Percentiles rank a stretch among this genome's conserved stretches.
Conservation (phyloP, 345 rosid species). For the Camelina hispida region DNA sequence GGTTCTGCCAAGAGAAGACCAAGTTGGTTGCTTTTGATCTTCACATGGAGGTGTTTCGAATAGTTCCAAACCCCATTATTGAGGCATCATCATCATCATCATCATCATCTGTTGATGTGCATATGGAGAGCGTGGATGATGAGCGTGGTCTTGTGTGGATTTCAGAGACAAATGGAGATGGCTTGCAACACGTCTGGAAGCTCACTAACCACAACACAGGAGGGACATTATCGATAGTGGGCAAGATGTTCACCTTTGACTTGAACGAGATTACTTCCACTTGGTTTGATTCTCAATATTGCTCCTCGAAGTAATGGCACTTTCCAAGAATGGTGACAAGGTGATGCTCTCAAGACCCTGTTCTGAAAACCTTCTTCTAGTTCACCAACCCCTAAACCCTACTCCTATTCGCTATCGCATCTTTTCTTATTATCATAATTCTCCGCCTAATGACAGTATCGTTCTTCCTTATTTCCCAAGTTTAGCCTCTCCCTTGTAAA, state of each 20-base stretch:
- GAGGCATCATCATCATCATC: background rate
- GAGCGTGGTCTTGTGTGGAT: background rate
- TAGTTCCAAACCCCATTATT: background rate
- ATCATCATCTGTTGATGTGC: background rate
- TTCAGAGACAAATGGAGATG: background rate
- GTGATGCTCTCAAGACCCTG: too few species aligned
- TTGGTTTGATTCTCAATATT: too few species aligned
- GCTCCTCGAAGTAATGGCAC: too few species aligned
- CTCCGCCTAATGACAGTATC: too few species aligned
- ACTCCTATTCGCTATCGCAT: too few species aligned
- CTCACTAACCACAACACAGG: conserved; percentile 12
- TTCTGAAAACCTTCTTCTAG: too few species aligned
- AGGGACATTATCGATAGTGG: background rate
- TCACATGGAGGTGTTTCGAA: conserved; percentile 7
- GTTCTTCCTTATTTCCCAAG: too few species aligned
- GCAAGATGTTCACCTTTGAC: background rate
- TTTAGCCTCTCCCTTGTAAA: too few species aligned
- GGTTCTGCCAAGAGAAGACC: background rate
- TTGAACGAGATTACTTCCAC: too few species aligned
- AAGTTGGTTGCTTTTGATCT: conserved; percentile 24
- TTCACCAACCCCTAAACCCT: too few species aligned
- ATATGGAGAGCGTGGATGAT: background rate
- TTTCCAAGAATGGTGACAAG: too few species aligned
- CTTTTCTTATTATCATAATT: too few species aligned
- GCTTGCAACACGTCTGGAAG: conserved; percentile 10